phyloP scores from a whole-genome alignment of 371 early-diverging fungal genomes.

The Mortierella sp. region DNA sequence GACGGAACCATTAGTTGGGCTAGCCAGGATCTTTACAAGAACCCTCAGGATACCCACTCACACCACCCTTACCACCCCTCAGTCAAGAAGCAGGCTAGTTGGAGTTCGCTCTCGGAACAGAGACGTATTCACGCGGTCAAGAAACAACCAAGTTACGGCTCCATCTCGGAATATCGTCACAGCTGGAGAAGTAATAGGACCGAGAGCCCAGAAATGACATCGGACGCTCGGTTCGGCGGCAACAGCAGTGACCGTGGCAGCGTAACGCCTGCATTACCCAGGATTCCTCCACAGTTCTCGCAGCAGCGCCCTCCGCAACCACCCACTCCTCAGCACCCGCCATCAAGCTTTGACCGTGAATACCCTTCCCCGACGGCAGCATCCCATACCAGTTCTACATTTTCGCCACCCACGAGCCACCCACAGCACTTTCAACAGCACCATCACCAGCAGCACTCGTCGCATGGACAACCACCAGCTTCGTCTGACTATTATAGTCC shows the following conservation, averaged over 20 bases:
- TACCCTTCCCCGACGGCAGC: constrained; percentile 29
- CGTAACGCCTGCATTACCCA: constrained; percentile 24
- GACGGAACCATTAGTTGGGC: constrained; percentile 40
- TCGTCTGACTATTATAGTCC: constrained; percentile 26
- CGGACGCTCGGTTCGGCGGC: constrained; percentile 27
- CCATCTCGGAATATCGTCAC: constrained; percentile 35
- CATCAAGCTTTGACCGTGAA: constrained; percentile 38
- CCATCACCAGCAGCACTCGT: constrained; percentile 3
- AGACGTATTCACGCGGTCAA: constrained; percentile 34
- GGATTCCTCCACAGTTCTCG: constrained; percentile 39
- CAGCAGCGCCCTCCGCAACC: constrained; percentile 21
- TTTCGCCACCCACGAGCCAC: constrained; percentile 22
- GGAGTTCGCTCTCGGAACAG: constrained; percentile 43
- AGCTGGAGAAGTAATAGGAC: constrained; percentile 24
- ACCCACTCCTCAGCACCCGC: constrained; percentile 9
- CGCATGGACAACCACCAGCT: neutral
- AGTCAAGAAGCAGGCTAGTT: constrained; percentile 45
- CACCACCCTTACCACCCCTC: constrained; percentile 26
- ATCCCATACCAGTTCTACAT: constrained; percentile 8
- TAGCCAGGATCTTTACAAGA: constrained; percentile 30
- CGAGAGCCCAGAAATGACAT: constrained; percentile 48
- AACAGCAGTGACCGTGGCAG: constrained; percentile 9
- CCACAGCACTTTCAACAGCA: constrained; percentile 2
- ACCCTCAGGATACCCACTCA: constrained; percentile 16
- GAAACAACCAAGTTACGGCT: constrained; percentile 45